Evolutionary conservation across 495 filamentous ascomycete species (phyloP).

Genomic region (Podospora tetraspora): DNA sequence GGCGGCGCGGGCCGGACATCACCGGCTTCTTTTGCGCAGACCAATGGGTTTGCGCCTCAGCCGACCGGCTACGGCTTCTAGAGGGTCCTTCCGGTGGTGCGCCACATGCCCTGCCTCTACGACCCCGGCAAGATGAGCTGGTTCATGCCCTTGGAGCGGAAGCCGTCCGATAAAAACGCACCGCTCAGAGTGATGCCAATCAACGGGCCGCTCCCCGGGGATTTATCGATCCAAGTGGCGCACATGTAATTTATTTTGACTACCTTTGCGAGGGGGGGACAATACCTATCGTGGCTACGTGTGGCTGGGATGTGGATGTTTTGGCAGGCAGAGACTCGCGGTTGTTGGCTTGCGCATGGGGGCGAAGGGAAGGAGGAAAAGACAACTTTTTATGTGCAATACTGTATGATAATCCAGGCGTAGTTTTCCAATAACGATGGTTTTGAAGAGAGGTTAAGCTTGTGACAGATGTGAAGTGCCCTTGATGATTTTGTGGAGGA

Average conservation of each 20-base stretch:
- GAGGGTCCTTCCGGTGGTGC: constrained; percentile 21
- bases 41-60: constrained; percentile 78
- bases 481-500: background rate
- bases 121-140: constrained; percentile 18
- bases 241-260: background rate
- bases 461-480: background rate
- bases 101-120: constrained; percentile 22
- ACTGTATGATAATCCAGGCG: constrained; percentile 18
- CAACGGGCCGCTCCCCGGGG: background rate
- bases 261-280: background rate
- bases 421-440: background rate
- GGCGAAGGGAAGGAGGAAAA: background rate
- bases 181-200: background rate
- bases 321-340: background rate
- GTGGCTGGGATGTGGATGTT: background rate
- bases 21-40: constrained; percentile 61
- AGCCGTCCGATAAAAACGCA: background rate
- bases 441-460: background rate
- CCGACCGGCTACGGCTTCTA: constrained; percentile 63
- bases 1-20: constrained; percentile 44
- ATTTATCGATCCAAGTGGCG: background rate
- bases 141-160: constrained; percentile 19
- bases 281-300: background rate
- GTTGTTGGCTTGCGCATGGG: background rate
- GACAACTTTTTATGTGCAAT: constrained; percentile 10